These are phyloP conservation scores for Cyclotella choctawhatcheeana DNA, from an alignment of 108 stramenopile species.

Conservation along the genomic window DNA sequence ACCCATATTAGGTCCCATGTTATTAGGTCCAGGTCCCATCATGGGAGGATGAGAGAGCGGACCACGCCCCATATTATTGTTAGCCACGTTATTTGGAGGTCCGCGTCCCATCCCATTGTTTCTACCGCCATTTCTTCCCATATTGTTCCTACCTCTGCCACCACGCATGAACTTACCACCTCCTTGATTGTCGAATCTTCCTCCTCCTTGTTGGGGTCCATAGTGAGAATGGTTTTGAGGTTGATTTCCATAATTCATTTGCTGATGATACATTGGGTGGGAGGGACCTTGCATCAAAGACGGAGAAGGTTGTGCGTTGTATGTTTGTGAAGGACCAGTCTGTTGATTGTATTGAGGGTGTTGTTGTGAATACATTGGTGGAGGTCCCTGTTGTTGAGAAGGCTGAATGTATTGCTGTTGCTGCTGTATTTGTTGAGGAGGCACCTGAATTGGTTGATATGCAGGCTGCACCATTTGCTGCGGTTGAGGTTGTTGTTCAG, in stretches of 20 bases:
- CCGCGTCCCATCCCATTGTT: background rate
- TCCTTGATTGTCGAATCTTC: background rate
- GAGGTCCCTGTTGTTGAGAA: background rate
- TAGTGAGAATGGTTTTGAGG: background rate
- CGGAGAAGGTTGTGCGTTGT: background rate
- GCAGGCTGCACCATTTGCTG: too few relatives aligned
- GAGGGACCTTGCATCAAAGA: background rate
- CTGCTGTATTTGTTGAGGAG: background rate
- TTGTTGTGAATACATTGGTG: background rate
- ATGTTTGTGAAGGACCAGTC: background rate
- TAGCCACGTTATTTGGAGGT: background rate
- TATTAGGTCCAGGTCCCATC: background rate
- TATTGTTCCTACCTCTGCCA: background rate
- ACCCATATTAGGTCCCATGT: background rate
- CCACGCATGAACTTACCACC: background rate
- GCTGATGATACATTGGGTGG: constrained; percentile 5
- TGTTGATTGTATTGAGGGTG: background rate
- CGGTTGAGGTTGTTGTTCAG: background rate
- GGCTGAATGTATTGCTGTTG: background rate
- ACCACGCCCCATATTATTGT: background rate
- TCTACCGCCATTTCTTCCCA: background rate
- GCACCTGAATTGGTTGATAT: background rate
- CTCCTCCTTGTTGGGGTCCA: background rate
- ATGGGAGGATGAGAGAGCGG: constrained; percentile 1
- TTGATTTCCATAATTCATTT: background rate